A percentile compares a stretch with the other conserved stretches of the same genome.
phyloP scores from a whole-genome alignment of 345 rosid genomes.

The Eucalyptus regnans region DNA sequence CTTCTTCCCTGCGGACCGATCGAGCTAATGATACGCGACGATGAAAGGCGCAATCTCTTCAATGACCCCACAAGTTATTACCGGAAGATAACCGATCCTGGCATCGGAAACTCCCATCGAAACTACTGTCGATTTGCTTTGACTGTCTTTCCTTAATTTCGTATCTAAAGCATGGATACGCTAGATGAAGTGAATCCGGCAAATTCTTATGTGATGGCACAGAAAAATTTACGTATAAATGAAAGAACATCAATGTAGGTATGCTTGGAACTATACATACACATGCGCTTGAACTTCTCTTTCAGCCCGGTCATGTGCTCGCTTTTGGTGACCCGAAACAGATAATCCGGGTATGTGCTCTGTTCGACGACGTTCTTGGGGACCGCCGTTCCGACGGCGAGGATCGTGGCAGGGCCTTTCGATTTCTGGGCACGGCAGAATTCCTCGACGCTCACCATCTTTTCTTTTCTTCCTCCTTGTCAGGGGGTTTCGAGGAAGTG shows the following conservation, averaged over 20 bases:
- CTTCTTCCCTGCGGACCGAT: background rate
- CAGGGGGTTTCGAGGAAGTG: background rate
- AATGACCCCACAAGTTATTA: background rate
- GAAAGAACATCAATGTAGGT: background rate
- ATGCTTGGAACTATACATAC: slow-evolving; percentile 8
- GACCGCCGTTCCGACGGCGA: slow-evolving; percentile 45
- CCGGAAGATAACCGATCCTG: background rate
- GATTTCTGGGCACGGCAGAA: slow-evolving; percentile 26
- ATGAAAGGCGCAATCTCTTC: background rate
- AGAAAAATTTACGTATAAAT: background rate
- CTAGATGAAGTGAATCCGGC: no score
- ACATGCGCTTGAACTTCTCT: slow-evolving; percentile 48
- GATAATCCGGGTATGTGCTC: slow-evolving; percentile 31
- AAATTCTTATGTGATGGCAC: background rate
- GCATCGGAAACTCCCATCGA: background rate
- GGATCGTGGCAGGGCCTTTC: slow-evolving; percentile 32
- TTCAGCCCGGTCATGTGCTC: slow-evolving; percentile 39
- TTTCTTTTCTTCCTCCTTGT: background rate
- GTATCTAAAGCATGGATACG: background rate
- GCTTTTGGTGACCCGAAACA: slow-evolving; percentile 41
- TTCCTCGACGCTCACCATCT: slow-evolving; percentile 33
- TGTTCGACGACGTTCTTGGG: slow-evolving; percentile 35
- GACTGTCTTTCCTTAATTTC: background rate
- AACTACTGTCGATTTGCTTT: background rate
- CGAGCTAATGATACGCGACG: background rate